Conservation (phyloP, 1,284 basidiomycete species). For the Chiua sp. region DNA sequence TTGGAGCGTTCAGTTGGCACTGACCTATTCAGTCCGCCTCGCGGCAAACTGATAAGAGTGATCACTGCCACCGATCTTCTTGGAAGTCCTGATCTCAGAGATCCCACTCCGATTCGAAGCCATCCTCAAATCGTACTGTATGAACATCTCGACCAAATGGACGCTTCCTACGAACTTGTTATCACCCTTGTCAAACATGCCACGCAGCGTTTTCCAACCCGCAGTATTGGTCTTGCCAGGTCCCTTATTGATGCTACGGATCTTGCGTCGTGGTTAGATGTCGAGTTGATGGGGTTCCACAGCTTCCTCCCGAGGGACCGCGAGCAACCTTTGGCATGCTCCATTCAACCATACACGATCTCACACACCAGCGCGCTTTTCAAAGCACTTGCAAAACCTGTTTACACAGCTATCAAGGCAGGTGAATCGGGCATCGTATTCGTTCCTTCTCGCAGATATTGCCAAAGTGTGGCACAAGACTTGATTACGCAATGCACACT, state of each 20-base stretch:
- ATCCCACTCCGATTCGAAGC: conserved; percentile 39
- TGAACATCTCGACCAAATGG: conserved; percentile 89
- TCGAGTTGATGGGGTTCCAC: conserved; percentile 69
- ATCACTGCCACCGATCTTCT: conserved; percentile 58
- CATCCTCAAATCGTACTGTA: conserved; percentile 75
- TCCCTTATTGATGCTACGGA: conserved; percentile 85
- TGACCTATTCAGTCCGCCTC: conserved; percentile 40
- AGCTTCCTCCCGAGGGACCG: conserved; percentile 86
- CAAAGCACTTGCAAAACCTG: conserved; percentile 93
- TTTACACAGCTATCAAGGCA: conserved; percentile 68
- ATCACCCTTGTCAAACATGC: conserved; percentile 72
- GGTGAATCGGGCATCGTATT: conserved; percentile 81
- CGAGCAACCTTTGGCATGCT: conserved; percentile 77
- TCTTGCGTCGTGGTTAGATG: conserved; percentile 85
- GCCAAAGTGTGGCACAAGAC: conserved; percentile 79
- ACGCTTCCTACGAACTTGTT: conserved; percentile 84
- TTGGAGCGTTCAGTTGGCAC: conserved; percentile 47
- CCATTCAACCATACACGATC: conserved; percentile 83
- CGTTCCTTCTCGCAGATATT: conserved; percentile 87
- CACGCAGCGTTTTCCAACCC: conserved; percentile 63
- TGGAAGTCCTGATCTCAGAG: conserved; percentile 29
- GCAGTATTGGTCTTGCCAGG: conserved; percentile 80
- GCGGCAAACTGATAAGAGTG: conserved; percentile 56
- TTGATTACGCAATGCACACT: conserved; percentile 89
- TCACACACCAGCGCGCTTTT: conserved; percentile 88